Conservation (phyloP, 1,139 yeast genomes). For the Ogataea hybrid region DNA sequence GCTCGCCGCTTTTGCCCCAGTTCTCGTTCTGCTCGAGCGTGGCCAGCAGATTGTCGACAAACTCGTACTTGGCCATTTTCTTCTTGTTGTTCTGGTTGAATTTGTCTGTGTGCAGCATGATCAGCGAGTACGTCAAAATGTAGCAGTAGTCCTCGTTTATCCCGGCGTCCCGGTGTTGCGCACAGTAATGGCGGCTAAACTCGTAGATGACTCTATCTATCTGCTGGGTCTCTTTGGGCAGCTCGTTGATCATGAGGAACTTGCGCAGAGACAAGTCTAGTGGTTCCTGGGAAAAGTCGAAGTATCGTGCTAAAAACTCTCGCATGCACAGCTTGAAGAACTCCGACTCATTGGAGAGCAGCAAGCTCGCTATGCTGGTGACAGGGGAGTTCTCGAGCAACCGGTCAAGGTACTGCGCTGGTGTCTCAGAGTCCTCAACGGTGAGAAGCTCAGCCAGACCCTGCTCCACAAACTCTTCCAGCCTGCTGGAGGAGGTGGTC, state of each 20-base stretch:
- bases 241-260: slow-evolving; percentile 50
- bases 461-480: slow-evolving; percentile 9
- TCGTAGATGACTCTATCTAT: slow-evolving; percentile 61
- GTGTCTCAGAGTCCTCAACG: slow-evolving; percentile 16
- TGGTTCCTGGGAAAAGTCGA: slow-evolving; percentile 51
- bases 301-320: slow-evolving; percentile 37
- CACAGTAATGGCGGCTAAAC: slow-evolving; percentile 48
- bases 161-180: slow-evolving; percentile 38
- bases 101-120: slow-evolving; percentile 67
- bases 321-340: slow-evolving; percentile 34
- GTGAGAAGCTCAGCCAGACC: slow-evolving; percentile 12
- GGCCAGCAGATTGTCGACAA: slow-evolving; percentile 45
- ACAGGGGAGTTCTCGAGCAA: slow-evolving; percentile 24
- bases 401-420: slow-evolving; percentile 23
- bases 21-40: slow-evolving; percentile 44
- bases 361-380: slow-evolving; percentile 18
- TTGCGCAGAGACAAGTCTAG: slow-evolving; percentile 61
- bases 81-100: slow-evolving; percentile 61
- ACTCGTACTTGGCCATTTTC: slow-evolving; percentile 63
- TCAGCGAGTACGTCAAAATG: slow-evolving; percentile 55
- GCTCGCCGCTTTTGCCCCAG: slow-evolving; percentile 12
- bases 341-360: slow-evolving; percentile 22
- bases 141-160: slow-evolving; percentile 50
- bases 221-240: slow-evolving; percentile 71
- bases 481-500: slow-evolving; percentile 12